Evolutionary conservation across 1,284 basidiomycete genomes (phyloP).

Genomic region (Ustilago cynodontis): DNA sequence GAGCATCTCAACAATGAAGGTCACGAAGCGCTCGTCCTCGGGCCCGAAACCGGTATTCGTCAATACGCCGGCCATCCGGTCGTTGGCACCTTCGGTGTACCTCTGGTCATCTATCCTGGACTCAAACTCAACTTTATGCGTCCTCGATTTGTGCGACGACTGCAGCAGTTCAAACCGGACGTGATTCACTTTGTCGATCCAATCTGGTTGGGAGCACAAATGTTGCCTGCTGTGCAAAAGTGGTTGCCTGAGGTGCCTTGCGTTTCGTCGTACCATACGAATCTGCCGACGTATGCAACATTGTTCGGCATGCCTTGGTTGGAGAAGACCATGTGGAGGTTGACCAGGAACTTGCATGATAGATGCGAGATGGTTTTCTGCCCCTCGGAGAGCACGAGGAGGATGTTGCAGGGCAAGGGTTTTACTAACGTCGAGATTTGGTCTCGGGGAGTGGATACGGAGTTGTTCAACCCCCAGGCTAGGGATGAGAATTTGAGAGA

Average conservation of each 20-base stretch:
- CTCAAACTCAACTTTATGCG: constrained; percentile 76
- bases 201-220: constrained; percentile 74
- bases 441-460: constrained; percentile 71
- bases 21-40: constrained; percentile 74
- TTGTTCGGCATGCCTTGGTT: constrained; percentile 74
- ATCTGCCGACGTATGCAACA: constrained; percentile 74
- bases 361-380: constrained; percentile 73
- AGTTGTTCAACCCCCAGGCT: constrained; percentile 68
- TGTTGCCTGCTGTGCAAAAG: constrained; percentile 68
- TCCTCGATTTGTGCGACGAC: constrained; percentile 73
- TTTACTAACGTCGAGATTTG: constrained; percentile 74
- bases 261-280: constrained; percentile 75
- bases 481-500: constrained; percentile 71
- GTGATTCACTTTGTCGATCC: constrained; percentile 73
- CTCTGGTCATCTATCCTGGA: constrained; percentile 74
- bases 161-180: constrained; percentile 73
- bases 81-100: constrained; percentile 75
- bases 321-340: constrained; percentile 71
- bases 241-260: constrained; percentile 72
- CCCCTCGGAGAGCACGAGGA: constrained; percentile 73
- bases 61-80: constrained; percentile 74
- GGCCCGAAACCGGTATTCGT: constrained; percentile 73
- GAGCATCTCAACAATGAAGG: constrained; percentile 74
- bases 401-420: constrained; percentile 72
- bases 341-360: constrained; percentile 63